Conservation (phyloP, 352 stramenopile genomes). For the Pythium rhizo-oryzae region DNA sequence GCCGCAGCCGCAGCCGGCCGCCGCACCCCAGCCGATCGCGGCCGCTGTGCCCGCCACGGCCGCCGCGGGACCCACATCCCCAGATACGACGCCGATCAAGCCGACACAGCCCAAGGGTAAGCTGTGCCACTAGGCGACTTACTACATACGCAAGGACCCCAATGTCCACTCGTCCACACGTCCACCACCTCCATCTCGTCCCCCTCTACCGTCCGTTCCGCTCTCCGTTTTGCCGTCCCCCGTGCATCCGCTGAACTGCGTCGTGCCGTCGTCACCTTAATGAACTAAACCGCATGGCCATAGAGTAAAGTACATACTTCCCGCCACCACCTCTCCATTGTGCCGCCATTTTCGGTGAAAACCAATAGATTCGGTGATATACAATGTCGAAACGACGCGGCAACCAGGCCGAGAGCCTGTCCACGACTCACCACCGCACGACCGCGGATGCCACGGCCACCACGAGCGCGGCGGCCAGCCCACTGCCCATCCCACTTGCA, state of each 20-base stretch:
- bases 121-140: conserved; percentile 16
- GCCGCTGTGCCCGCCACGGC: not conserved
- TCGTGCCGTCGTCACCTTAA: not conserved
- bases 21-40: not conserved
- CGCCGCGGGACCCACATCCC: not conserved
- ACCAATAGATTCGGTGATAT: not conserved
- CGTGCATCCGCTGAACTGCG: too few species aligned
- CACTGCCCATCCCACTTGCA: not conserved
- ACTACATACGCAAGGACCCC: not conserved
- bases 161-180: not conserved
- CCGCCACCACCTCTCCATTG: not conserved
- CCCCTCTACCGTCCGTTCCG: not conserved
- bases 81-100: not conserved
- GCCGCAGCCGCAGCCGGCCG: too few species aligned
- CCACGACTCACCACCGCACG: not conserved
- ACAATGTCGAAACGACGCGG: conserved; percentile 1
- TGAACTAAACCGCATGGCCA: not conserved
- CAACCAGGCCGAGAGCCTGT: not conserved
- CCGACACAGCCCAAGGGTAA: conserved; percentile 26
- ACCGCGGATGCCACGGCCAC: not conserved
- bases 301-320: not conserved
- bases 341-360: not conserved
- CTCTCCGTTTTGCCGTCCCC: not conserved
- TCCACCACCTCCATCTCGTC: not conserved
- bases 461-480: not conserved